Base-by-base conservation (phyloP, 306 rosid species). In the Vigna mungo region DNA sequence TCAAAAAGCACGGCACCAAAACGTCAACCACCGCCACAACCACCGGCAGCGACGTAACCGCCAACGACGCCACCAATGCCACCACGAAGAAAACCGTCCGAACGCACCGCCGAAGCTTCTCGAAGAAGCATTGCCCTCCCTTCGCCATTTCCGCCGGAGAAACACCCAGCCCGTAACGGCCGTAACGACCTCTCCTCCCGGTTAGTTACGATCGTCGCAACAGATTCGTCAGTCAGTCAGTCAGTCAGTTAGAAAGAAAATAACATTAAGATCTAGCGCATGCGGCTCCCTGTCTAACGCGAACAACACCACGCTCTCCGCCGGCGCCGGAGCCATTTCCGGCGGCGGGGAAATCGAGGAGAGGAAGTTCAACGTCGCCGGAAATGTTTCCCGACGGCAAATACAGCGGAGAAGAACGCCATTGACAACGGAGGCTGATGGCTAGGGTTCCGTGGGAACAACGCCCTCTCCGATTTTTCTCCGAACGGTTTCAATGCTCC, bases 41-140 rank as follows among this genome's bases (percentile, higher is more conserved):
- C 74, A 92, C 86, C 43, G 98, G 94, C 79, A 94, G 84, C 74
- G 98, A 94, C 87, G 94, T 85, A 7, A 90, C 98, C 49, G 87
- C 74, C 72, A 94, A 79, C 71, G 98, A 94, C 43, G 84, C 93
- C 77, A 91, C 72, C 98, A 94, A 84, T 54, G 90, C 93, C 78
- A 90, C 87, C 82, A 94, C 90, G 84, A 94, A 94, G 81, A 90
- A 91, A 81, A 87, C 74, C 87, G 97, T 94, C 85, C 96, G 78
- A 16, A 88, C 34, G 70, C 90, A 90, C 81, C 98, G 87, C 68
- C 90, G 70, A 67, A 77, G 66, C 90, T 92, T 87, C 86, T 91
- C 97, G 30, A 79, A 52, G 23, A 90, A 48, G 71, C 86, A 90
- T 54, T 81, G 81, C 14, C 96, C 90, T 72, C 94, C 97, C 82